These are phyloP conservation scores for Coniophora puteana DNA, from an alignment of 1,284 basidiomycete genomes.

Conservation along the genomic window DNA sequence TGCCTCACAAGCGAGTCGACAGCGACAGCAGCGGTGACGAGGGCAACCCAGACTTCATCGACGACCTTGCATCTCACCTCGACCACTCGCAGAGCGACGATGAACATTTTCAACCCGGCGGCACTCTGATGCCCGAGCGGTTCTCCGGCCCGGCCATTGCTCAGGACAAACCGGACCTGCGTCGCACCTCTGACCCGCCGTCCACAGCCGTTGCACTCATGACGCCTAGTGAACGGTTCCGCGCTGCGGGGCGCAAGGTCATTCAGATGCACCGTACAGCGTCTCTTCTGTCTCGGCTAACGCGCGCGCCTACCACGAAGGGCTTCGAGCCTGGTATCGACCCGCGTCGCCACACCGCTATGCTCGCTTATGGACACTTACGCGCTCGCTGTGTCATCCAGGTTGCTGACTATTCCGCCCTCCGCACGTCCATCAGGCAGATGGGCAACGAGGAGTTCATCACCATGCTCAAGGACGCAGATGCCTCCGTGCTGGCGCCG, in stretches of 20 bases:
- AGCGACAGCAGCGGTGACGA: no score
- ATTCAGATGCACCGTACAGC: constrained; percentile 54
- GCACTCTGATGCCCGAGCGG: no score
- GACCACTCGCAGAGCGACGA: no score
- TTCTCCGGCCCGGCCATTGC: no score
- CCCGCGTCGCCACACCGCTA: constrained; percentile 48
- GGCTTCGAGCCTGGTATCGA: constrained; percentile 69
- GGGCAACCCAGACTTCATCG: no score
- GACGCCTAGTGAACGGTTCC: constrained; percentile 48
- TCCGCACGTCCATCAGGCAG: constrained; percentile 44
- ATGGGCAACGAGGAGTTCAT: constrained; percentile 57
- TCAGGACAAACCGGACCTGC: no score
- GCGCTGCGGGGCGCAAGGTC: constrained; percentile 47
- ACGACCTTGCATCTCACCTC: no score
- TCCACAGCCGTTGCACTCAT: no score
- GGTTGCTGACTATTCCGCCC: constrained; percentile 56
- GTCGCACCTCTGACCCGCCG: no score
- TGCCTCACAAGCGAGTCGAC: no score
- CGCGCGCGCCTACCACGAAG: constrained; percentile 21
- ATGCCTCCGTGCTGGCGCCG: constrained; percentile 38
- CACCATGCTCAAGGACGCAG: constrained; percentile 40
- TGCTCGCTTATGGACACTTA: constrained; percentile 48
- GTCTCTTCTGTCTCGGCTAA: constrained; percentile 29
- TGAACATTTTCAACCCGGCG: no score
- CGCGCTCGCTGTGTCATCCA: constrained; percentile 56